Percentiles rank a stretch among this genome's conserved stretches.
Conservation (phyloP, 1,284 basidiomycete genomes). For the Coniferiporia sulphurascens region DNA sequence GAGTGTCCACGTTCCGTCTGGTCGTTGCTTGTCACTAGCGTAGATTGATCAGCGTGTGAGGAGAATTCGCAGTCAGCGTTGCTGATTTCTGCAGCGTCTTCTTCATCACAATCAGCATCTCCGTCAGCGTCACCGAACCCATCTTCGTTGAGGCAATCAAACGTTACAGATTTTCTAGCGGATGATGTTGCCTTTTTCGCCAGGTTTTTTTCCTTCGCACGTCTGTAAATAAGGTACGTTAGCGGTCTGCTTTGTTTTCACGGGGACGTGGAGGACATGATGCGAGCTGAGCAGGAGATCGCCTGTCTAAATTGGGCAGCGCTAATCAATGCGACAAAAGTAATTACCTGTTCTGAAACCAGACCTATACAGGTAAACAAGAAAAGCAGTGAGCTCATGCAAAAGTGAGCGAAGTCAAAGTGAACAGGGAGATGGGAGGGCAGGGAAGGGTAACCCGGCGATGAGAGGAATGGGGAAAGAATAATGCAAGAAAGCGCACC, state of each 20-base stretch:
- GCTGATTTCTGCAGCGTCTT: constrained; percentile 2
- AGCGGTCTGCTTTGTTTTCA: background rate
- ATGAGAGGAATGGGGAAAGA: constrained; percentile 15
- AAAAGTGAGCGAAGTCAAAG: background rate
- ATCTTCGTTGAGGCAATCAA: constrained; percentile 7
- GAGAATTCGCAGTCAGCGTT: constrained; percentile 1
- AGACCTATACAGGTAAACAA: constrained; percentile 46
- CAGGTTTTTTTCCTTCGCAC: constrained; percentile 75
- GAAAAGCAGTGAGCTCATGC: constrained; percentile 2
- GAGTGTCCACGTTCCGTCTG: background rate
- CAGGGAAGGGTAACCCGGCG: background rate
- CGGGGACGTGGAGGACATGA: background rate
- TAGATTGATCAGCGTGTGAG: constrained; percentile 2
- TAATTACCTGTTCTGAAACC: constrained; percentile 85
- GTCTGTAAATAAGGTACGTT: constrained; percentile 35
- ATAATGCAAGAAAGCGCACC: constrained; percentile 44
- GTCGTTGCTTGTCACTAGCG: constrained; percentile 1
- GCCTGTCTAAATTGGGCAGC: background rate
- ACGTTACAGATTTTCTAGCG: constrained; percentile 8
- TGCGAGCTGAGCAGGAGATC: background rate
- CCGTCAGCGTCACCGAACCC: constrained; percentile 9
- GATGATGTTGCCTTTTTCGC: constrained; percentile 28
- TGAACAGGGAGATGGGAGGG: background rate
- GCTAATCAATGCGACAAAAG: background rate
- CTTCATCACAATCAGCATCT: constrained; percentile 13